These are phyloP conservation scores for Cladophialophora exuberans DNA, from an alignment of 2,329 filamentous ascomycete species.

Conservation along the genomic window DNA sequence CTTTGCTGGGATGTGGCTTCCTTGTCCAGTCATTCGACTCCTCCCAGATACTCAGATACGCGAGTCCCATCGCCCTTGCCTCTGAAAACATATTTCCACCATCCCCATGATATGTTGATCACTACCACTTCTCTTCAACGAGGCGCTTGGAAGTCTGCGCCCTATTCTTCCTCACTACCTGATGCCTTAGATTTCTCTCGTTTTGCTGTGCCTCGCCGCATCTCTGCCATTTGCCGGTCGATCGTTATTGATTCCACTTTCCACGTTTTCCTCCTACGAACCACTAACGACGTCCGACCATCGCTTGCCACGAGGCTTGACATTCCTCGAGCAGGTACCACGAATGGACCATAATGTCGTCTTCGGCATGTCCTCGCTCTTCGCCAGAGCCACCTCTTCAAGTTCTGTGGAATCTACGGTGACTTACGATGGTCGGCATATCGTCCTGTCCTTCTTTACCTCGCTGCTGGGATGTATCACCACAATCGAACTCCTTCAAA, in stretches of 20 bases:
- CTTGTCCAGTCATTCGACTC: too few species aligned
- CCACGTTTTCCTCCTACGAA: not conserved
- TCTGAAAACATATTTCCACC: slow-evolving; percentile 1
- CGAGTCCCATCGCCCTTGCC: not conserved
- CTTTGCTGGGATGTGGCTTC: slow-evolving; percentile 3
- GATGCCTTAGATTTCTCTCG: not conserved
- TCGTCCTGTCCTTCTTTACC: slow-evolving; percentile 69
- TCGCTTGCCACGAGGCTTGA: not conserved
- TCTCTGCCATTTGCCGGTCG: not conserved
- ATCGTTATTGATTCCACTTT: not conserved
- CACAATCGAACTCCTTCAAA: slow-evolving; percentile 79
- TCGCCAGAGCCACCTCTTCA: not conserved
- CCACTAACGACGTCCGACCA: not conserved
- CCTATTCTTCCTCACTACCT: slow-evolving; percentile 5
- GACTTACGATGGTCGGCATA: slow-evolving; percentile 33
- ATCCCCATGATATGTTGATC: not conserved
- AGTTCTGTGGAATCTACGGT: slow-evolving; percentile 12
- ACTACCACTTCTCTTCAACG: not conserved
- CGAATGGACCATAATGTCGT: slow-evolving; percentile 17
- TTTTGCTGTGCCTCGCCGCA: not conserved
- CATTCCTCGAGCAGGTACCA: not conserved
- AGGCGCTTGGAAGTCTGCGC: not conserved
- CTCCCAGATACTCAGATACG: not conserved
- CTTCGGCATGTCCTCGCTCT: not conserved
- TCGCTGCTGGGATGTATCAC: slow-evolving; percentile 77